Conservation (phyloP, 2,329 filamentous ascomycete genomes). For the Pseudogymnoascus pannorum region DNA sequence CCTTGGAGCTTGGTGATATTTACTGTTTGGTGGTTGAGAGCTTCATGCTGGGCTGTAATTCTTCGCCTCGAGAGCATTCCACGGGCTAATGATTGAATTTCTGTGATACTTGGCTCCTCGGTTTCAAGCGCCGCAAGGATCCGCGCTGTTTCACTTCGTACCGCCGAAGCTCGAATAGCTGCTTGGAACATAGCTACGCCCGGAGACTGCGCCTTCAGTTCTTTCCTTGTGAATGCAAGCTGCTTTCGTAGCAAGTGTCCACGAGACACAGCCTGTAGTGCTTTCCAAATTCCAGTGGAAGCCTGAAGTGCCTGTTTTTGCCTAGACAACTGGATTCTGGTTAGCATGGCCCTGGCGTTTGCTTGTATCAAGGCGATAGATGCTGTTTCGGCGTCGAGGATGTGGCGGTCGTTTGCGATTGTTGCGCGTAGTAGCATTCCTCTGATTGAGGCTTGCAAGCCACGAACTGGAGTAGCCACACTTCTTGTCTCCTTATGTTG, state of each 20-base stretch:
- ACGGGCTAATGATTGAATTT: conserved; percentile 52
- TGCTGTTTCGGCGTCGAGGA: conserved; percentile 33
- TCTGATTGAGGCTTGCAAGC: conserved; percentile 60
- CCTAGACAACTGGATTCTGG: conserved; percentile 44
- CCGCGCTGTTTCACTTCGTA: conserved; percentile 42
- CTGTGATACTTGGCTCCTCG: conserved; percentile 39
- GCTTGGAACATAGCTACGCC: conserved; percentile 28
- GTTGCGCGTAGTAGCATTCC: conserved; percentile 55
- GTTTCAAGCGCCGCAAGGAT: conserved; percentile 42
- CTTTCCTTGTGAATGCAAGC: conserved; percentile 38
- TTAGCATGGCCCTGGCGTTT: conserved; percentile 55
- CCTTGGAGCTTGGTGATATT: conserved; percentile 59
- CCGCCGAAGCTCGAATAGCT: conserved; percentile 43
- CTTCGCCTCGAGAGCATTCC: conserved; percentile 52
- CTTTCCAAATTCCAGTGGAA: conserved; percentile 43
- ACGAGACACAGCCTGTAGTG: conserved; percentile 34
- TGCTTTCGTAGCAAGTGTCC: conserved; percentile 43
- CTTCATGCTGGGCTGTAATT: conserved; percentile 41
- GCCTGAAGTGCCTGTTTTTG: conserved; percentile 45
- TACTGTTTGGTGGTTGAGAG: conserved; percentile 50
- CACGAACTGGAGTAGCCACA: conserved; percentile 44
- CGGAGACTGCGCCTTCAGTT: conserved; percentile 44
- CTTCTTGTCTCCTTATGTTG: conserved; percentile 42
- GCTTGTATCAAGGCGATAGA: conserved; percentile 56
- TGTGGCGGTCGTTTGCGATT: conserved; percentile 39